Conservation (phyloP, 1,284 basidiomycete species). For the Meira miltonrushii region DNA sequence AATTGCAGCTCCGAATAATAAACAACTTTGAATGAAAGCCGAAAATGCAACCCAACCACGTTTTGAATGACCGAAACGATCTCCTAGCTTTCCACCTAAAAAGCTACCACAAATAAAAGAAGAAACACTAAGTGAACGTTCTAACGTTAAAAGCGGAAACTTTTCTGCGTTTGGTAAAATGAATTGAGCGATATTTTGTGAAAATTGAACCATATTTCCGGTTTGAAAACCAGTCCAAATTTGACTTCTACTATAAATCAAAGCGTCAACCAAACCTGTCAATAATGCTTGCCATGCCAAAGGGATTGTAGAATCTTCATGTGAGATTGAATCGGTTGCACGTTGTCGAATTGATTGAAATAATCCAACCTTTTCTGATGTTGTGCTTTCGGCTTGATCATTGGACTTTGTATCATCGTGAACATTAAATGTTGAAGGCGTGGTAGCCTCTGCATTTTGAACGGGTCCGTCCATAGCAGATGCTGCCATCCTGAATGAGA, state of each 20-base stretch:
- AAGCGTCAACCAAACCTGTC: conserved; percentile 37
- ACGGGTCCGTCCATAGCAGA: too few species aligned
- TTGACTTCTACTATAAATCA: conserved; percentile 29
- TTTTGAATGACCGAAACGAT: conserved; percentile 27
- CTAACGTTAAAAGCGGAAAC: conserved; percentile 29
- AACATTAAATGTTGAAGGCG: too few species aligned
- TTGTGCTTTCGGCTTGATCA: not conserved
- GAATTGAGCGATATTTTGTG: conserved; percentile 40
- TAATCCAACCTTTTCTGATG: not conserved
- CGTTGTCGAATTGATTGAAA: not conserved
- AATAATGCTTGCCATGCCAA: conserved; percentile 39
- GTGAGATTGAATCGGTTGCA: conserved; percentile 19
- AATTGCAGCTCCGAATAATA: conserved; percentile 19
- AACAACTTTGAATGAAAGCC: conserved; percentile 28
- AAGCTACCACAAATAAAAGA: conserved; percentile 39
- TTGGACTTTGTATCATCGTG: too few species aligned
- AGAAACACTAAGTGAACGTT: conserved; percentile 27
- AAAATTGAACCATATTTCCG: conserved; percentile 43
- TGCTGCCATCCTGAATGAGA: too few species aligned
- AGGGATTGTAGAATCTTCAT: conserved; percentile 52
- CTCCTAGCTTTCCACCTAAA: conserved; percentile 21
- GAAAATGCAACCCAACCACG: conserved; percentile 27
- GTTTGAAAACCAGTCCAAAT: conserved; percentile 45
- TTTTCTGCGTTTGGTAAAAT: conserved; percentile 29
- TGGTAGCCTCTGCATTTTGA: too few species aligned